Evolutionary conservation across 305 asterid species (phyloP).

Genomic region (Andrographis paniculata): DNA sequence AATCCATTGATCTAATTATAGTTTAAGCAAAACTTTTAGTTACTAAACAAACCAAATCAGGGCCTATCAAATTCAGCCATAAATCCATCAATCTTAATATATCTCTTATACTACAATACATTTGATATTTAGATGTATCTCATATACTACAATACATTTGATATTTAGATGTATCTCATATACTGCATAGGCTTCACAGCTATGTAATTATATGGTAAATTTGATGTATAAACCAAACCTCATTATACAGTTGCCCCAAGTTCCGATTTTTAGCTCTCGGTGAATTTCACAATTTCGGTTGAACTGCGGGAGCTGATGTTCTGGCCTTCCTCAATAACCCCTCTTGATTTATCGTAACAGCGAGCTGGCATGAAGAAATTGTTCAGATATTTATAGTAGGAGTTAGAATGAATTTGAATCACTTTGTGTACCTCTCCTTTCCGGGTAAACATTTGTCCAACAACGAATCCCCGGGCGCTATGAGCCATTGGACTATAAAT

Average conservation of each 20-base stretch:
- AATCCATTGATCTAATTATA: no score
- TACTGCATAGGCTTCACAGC: no score
- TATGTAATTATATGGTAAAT: no score
- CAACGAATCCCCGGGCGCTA: constrained; percentile 78
- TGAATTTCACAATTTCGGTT: constrained; percentile 42
- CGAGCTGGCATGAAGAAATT: constrained; percentile 44
- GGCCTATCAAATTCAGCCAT: no score
- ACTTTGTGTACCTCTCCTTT: constrained; percentile 69
- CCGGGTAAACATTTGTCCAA: constrained; percentile 69
- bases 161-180: no score
- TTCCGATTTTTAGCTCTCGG: background rate
- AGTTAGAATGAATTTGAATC: constrained; percentile 7
- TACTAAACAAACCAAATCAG: no score
- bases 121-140: no score
- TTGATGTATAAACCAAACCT: no score
- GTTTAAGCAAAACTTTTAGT: no score
- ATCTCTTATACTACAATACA: no score
- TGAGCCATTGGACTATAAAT: constrained; percentile 70
- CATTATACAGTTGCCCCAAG: background rate
- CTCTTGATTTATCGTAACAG: constrained; percentile 76
- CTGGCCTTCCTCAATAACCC: constrained; percentile 51
- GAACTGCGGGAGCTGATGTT: constrained; percentile 22
- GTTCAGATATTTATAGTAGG: background rate
- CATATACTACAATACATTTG: no score
- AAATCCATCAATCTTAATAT: no score